These are phyloP conservation scores for Ophiostoma sp. DNA, from an alignment of 2,329 filamentous ascomycete genomes.

Conservation along the genomic window DNA sequence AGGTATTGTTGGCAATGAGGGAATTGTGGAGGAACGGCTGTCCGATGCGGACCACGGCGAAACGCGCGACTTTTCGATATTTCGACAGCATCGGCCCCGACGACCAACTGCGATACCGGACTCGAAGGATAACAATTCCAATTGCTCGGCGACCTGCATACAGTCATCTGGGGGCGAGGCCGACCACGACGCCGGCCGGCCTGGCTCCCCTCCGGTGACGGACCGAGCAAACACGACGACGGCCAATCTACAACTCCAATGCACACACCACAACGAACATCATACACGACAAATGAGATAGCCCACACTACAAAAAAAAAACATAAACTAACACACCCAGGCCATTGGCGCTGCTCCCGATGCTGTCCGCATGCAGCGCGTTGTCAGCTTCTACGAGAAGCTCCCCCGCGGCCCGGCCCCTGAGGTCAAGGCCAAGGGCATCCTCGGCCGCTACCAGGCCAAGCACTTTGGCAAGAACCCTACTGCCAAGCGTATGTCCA, in stretches of 20 bases:
- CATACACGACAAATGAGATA: neutral
- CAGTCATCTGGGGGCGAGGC: neutral
- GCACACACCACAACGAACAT: neutral
- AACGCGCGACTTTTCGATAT: constrained; percentile 24
- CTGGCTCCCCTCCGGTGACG: constrained; percentile 3
- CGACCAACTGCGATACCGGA: neutral
- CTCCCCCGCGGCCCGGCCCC: constrained; percentile 90
- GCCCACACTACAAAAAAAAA: neutral
- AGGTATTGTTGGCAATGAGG: constrained; percentile 5
- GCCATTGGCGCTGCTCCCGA: constrained; percentile 91
- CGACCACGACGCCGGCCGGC: neutral
- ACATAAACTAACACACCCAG: constrained; percentile 42
- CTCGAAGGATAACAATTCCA: neutral
- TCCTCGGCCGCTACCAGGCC: constrained; percentile 77
- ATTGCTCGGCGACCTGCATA: neutral
- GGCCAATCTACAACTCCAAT: neutral
- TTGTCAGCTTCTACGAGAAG: constrained; percentile 98
- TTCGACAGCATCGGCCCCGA: neutral
- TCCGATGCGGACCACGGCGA: neutral
- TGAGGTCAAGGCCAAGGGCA: constrained; percentile 71
- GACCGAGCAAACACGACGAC: neutral
- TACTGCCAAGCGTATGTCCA: constrained; percentile 73
- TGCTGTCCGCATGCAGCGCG: constrained; percentile 94
- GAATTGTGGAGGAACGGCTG: constrained; percentile 5
- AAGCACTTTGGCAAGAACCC: constrained; percentile 95